These are phyloP conservation scores for Podila epicladia DNA, from an alignment of 192 early-diverging fungal genomes.

Conservation along the genomic window DNA sequence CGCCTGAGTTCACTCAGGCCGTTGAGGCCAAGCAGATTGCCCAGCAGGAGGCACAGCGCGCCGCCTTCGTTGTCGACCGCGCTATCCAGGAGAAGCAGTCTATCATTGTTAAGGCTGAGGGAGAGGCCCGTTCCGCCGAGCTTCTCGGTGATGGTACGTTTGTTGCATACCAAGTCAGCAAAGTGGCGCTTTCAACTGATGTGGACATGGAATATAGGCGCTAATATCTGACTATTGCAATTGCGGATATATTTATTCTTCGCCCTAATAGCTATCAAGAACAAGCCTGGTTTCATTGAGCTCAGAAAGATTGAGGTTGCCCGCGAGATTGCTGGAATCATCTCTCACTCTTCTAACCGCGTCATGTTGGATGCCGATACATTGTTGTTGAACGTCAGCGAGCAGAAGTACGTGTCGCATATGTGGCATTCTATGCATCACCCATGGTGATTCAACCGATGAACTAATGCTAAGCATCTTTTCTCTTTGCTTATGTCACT, in stretches of 20 bases:
- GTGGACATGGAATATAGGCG: background rate
- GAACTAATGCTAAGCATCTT: background rate
- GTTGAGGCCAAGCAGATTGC: slow-evolving; percentile 99
- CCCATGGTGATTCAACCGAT: background rate
- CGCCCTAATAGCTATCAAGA: slow-evolving; percentile 78
- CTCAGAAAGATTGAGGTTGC: slow-evolving; percentile 93
- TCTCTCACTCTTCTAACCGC: slow-evolving; percentile 85
- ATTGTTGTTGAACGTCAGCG: slow-evolving; percentile 89
- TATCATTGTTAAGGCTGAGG: slow-evolving; percentile 94
- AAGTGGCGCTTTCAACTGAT: background rate
- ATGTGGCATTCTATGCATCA: background rate
- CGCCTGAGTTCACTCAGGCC: slow-evolving; percentile 93
- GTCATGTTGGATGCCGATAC: slow-evolving; percentile 90
- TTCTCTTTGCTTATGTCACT: no score
- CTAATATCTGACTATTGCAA: background rate
- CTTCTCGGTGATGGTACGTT: slow-evolving; percentile 86
- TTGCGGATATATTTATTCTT: background rate
- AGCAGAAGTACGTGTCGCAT: slow-evolving; percentile 33
- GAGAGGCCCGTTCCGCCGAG: slow-evolving; percentile 93
- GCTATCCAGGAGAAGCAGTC: slow-evolving; percentile 97
- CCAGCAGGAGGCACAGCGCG: slow-evolving; percentile 97
- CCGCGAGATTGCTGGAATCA: slow-evolving; percentile 88
- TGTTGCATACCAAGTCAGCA: background rate
- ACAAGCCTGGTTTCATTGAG: slow-evolving; percentile 97
- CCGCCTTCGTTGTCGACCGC: slow-evolving; percentile 92